Percentiles rank a stretch among this genome's conserved stretches.
Evolutionary conservation across 2,329 filamentous ascomycete genomes (phyloP).

Genomic region (Nothopassalora personata): DNA sequence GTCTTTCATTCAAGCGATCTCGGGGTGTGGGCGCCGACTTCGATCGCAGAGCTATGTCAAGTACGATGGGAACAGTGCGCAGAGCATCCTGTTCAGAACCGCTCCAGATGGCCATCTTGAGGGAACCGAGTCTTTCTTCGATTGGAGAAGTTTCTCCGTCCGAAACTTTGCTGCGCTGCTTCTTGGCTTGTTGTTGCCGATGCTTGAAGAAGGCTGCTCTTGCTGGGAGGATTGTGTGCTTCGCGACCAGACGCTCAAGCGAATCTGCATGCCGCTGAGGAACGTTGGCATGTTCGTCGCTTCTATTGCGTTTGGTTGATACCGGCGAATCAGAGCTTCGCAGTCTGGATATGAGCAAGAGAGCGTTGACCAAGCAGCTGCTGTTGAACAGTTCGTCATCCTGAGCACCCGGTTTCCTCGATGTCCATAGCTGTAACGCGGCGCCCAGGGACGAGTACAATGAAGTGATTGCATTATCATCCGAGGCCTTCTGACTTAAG

Average conservation of each 20-base stretch:
- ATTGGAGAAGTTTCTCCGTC: neutral
- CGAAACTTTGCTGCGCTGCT: neutral
- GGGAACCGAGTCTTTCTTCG: constrained; percentile 6
- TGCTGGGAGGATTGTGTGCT: constrained; percentile 40
- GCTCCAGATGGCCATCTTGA: constrained; percentile 3
- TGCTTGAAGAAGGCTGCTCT: constrained; percentile 34
- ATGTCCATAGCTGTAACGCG: constrained; percentile 24
- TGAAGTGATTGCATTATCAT: neutral
- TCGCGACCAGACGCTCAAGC: constrained; percentile 32
- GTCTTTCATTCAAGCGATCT: constrained; percentile 36
- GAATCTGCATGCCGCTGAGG: neutral
- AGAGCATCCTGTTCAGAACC: constrained; percentile 1
- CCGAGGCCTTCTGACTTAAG: neutral
- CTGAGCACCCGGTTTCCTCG: constrained; percentile 18
- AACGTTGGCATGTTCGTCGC: neutral
- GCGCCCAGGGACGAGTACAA: constrained; percentile 11
- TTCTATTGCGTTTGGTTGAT: constrained; percentile 21
- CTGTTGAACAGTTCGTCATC: constrained; percentile 27
- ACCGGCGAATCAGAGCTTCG: too few species aligned
- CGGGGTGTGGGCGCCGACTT: constrained; percentile 38
- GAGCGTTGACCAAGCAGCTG: constrained; percentile 23
- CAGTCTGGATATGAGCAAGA: constrained; percentile 14
- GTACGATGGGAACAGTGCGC: constrained; percentile 24
- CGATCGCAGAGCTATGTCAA: constrained; percentile 40
- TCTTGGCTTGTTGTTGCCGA: constrained; percentile 7